Evolutionary conservation across 306 rosid genomes (phyloP).

Genomic region (Prunus kanzakura): DNA sequence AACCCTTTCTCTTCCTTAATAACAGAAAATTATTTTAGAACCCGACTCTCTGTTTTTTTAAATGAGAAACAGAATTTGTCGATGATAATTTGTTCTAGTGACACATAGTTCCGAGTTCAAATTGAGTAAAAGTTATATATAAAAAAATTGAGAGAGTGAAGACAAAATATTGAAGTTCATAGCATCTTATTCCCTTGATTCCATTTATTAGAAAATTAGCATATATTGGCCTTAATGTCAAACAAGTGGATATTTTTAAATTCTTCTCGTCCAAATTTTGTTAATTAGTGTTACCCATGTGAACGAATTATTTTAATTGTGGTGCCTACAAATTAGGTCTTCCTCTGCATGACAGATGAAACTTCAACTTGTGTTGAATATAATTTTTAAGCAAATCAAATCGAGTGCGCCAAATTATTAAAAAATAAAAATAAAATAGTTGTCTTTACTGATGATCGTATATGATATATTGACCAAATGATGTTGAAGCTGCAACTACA

Average conservation of each 20-base stretch:
- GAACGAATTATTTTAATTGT: neutral
- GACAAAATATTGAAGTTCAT: neutral
- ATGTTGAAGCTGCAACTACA: neutral
- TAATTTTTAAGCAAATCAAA: neutral
- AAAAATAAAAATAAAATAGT: neutral
- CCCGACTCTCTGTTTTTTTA: neutral
- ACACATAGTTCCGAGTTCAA: neutral
- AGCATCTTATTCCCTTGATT: neutral
- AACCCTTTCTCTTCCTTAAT: neutral
- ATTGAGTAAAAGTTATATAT: neutral
- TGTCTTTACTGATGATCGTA: neutral
- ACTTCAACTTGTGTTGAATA: neutral
- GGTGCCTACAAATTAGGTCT: neutral
- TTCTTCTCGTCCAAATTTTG: neutral
- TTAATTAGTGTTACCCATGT: neutral
- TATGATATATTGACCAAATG: neutral
- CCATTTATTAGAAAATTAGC: neutral
- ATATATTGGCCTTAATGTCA: neutral
- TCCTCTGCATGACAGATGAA: neutral
- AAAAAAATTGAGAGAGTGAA: neutral
- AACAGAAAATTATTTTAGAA: neutral
- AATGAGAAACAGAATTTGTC: neutral
- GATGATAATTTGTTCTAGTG: neutral
- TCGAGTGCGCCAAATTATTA: neutral
- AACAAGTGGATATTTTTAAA: neutral